Conservation (phyloP, 2,329 filamentous ascomycete species). For the Clonostachys rosea region DNA sequence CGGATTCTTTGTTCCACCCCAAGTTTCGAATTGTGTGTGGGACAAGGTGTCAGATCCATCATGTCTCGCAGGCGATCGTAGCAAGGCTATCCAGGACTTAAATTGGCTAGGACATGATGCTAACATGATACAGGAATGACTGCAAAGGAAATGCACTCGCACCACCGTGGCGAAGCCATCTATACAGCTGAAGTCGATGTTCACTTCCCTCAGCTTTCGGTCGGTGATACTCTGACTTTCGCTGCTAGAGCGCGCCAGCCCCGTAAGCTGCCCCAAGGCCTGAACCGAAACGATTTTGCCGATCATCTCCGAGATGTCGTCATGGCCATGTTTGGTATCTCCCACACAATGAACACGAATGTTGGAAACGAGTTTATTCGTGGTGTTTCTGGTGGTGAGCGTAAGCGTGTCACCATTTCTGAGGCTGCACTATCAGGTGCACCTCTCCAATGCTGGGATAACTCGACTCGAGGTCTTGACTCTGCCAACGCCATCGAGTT, state of each 20-base stretch:
- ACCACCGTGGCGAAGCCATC: slow-evolving; percentile 80
- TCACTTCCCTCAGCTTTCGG: slow-evolving; percentile 72
- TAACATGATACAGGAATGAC: slow-evolving; percentile 43
- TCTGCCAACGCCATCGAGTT: slow-evolving; percentile 74
- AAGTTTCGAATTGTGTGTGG: background rate
- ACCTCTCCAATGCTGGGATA: slow-evolving; percentile 65
- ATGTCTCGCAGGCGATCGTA: background rate
- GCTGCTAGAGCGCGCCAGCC: slow-evolving; percentile 68
- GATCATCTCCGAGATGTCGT: slow-evolving; percentile 65
- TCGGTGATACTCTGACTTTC: slow-evolving; percentile 76
- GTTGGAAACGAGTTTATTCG: slow-evolving; percentile 74
- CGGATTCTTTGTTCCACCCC: too few species aligned
- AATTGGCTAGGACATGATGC: slow-evolving; percentile 3
- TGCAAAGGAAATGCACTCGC: slow-evolving; percentile 69
- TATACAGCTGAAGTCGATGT: slow-evolving; percentile 83
- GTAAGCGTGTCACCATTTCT: slow-evolving; percentile 61
- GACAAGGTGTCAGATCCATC: background rate
- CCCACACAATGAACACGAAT: slow-evolving; percentile 66
- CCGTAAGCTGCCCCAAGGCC: slow-evolving; percentile 52
- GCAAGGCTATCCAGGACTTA: background rate
- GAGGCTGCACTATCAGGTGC: slow-evolving; percentile 56
- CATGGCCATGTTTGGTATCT: slow-evolving; percentile 73
- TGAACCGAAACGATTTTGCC: slow-evolving; percentile 48
- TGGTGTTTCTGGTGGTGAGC: slow-evolving; percentile 71
- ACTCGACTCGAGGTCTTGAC: slow-evolving; percentile 70